Conservation (phyloP, 2,329 filamentous ascomycete genomes). For the Leptosphaerulina australis region DNA sequence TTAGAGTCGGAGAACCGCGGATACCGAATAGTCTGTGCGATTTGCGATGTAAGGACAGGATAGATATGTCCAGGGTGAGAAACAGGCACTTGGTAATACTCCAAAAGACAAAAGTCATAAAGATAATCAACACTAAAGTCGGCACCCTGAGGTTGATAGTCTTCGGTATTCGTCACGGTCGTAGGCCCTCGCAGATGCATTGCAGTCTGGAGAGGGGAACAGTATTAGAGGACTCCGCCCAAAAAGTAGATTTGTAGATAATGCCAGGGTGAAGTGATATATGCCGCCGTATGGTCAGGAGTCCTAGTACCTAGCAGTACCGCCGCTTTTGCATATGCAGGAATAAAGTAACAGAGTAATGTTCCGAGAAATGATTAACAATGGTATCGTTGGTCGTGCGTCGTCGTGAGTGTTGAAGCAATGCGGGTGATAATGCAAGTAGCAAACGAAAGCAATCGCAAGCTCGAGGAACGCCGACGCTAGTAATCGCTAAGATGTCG, state of each 20-base stretch:
- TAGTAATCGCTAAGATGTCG: constrained; percentile 47
- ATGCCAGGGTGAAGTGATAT: constrained; percentile 23
- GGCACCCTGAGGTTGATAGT: constrained; percentile 50
- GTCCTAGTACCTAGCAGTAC: constrained; percentile 23
- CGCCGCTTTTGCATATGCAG: constrained; percentile 41
- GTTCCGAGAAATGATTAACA: constrained; percentile 43
- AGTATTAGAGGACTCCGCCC: constrained; percentile 18
- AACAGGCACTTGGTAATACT: constrained; percentile 13
- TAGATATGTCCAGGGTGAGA: constrained; percentile 27
- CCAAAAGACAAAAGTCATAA: constrained; percentile 32
- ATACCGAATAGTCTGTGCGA: constrained; percentile 45
- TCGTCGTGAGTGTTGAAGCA: constrained; percentile 42
- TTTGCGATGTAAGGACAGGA: constrained; percentile 22
- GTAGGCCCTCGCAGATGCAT: constrained; percentile 39
- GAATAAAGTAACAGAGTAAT: constrained; percentile 28
- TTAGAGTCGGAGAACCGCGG: constrained; percentile 27
- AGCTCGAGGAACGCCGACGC: constrained; percentile 46
- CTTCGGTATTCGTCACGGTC: constrained; percentile 48
- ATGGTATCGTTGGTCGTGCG: constrained; percentile 44
- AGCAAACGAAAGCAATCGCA: constrained; percentile 35
- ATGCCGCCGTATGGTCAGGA: constrained; percentile 26
- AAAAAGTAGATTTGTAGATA: constrained; percentile 16
- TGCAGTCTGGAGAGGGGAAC: constrained; percentile 31
- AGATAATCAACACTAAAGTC: constrained; percentile 48
- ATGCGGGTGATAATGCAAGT: constrained; percentile 39